Base-by-base conservation (phyloP, 1,284 basidiomycete species). In the Uromyces viciae-fabae region DNA sequence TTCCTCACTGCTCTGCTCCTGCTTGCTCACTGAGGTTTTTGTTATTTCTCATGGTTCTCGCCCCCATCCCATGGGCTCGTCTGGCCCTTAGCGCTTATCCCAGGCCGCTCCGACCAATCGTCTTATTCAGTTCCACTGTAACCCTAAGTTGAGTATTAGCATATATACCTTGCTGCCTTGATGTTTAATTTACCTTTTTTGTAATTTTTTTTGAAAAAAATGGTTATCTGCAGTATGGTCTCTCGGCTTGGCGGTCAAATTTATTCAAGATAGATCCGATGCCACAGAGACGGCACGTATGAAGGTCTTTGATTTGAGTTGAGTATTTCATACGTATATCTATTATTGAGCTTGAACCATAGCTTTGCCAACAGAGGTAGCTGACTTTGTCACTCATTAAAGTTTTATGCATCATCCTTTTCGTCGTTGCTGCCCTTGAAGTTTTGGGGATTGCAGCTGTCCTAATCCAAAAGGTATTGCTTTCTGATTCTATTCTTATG, bases 251-350 rank as follows among this genome's bases (percentile, higher is more conserved):
- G 79, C 56, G 1, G 79, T 81, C 22, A 62, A 72, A 42, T 81
- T 81, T 38, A 28, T 81, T 74, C 56, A 81, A 68, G 79, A 81
- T 68, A 38, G 60, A 17, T 36, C 36, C 15, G 77, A 80, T 11
- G 77, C 42, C 31, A 46, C 52, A 42, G 77, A 80, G 40, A 80
- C 77, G 8, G 56, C 22, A 14, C 66, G 69, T 43, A 80, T 80
- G 77, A 60, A 62, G 60, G n/a, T 80, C 17, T 80, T 80, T 73
- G 77, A 71, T 72, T 15, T 31, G n/a, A 80, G 77, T 80, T 80
- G 68, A 69, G 68, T 60, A 33, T 56, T 40, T 69, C n/a, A 15
- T 69, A 36, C n/a, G 36, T 28, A 19, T 3, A 3, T 28, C 28
- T 64, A n/a, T 28, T 3, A 64, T 64, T 28, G 7, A 28, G 19